Conservation (phyloP, 768 basidiomycete genomes). For the Suillus cothurnatus region DNA sequence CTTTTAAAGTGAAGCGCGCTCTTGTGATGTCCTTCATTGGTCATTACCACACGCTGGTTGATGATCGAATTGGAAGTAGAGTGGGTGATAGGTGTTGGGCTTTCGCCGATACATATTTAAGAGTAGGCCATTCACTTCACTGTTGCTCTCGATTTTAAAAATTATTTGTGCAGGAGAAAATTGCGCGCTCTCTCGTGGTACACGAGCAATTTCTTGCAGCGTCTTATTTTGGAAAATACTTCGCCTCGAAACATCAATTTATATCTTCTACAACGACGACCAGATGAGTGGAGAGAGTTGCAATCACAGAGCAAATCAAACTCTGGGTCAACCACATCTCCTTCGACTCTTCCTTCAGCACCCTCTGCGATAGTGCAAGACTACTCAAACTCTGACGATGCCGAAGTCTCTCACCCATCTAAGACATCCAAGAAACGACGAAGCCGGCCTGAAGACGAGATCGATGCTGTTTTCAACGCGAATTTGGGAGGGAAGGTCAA, state of each 20-base stretch:
- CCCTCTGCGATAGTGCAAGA: not conserved
- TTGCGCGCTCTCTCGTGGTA: slow-evolving; percentile 76
- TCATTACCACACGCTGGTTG: slow-evolving; percentile 77
- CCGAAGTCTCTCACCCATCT: not conserved
- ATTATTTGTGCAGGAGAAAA: slow-evolving; percentile 70
- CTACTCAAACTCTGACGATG: not conserved
- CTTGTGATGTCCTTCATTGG: slow-evolving; percentile 78
- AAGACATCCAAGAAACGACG: slow-evolving; percentile 51
- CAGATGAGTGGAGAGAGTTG: slow-evolving; percentile 81
- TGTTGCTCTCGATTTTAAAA: slow-evolving; percentile 6
- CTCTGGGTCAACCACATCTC: slow-evolving; percentile 22
- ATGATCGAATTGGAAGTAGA: slow-evolving; percentile 89
- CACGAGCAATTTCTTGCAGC: slow-evolving; percentile 72
- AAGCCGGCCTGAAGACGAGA: slow-evolving; percentile 57
- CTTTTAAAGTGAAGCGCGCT: slow-evolving; percentile 64
- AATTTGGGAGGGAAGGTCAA: slow-evolving; percentile 60
- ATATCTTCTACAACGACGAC: slow-evolving; percentile 72
- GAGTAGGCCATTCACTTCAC: slow-evolving; percentile 46
- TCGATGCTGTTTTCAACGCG: slow-evolving; percentile 70
- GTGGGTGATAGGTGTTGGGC: slow-evolving; percentile 92
- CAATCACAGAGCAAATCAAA: slow-evolving; percentile 51
- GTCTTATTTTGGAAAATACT: slow-evolving; percentile 88
- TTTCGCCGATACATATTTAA: slow-evolving; percentile 89
- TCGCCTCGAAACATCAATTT: slow-evolving; percentile 79
- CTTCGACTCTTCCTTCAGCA: slow-evolving; percentile 13